A percentile compares a stretch with the other conserved stretches of the same genome.
Evolutionary conservation across 202 grass and related monocot genomes (phyloP).

Genomic region (Miscanthus sacchariflorus): DNA sequence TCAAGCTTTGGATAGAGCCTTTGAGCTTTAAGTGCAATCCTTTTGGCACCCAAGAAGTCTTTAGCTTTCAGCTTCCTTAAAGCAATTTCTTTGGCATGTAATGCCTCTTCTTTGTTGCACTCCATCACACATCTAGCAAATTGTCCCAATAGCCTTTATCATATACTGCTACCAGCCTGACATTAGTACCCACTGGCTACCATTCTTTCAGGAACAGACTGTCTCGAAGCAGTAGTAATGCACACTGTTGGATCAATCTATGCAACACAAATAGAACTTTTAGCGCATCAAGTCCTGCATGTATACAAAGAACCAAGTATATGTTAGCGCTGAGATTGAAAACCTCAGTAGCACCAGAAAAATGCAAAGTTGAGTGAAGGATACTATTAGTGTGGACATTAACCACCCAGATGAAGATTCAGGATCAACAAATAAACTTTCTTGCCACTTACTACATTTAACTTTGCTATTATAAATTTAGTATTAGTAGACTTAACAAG

Average conservation of each 20-base stretch:
- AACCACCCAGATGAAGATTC: background rate
- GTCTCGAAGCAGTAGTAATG: background rate
- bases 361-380: background rate
- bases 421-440: background rate
- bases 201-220: background rate
- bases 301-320: conserved; percentile 3
- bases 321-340: background rate
- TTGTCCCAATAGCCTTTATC: background rate
- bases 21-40: conserved; percentile 57
- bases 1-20: conserved; percentile 57
- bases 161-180: background rate
- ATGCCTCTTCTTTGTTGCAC: conserved; percentile 62
- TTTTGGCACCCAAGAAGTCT: conserved; percentile 55
- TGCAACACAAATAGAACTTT: conserved; percentile 22
- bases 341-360: background rate
- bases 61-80: conserved; percentile 49
- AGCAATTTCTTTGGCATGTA: conserved; percentile 60
- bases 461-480: background rate
- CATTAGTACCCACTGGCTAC: background rate
- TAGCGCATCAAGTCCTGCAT: background rate
- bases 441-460: background rate
- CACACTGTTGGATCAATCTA: background rate
- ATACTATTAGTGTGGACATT: background rate
- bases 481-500: background rate
- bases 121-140: conserved; percentile 52